A percentile compares a stretch with the other conserved stretches of the same genome.
phyloP scores from a whole-genome alignment of 208 protist genomes.

The Wallacemonas sp. region DNA sequence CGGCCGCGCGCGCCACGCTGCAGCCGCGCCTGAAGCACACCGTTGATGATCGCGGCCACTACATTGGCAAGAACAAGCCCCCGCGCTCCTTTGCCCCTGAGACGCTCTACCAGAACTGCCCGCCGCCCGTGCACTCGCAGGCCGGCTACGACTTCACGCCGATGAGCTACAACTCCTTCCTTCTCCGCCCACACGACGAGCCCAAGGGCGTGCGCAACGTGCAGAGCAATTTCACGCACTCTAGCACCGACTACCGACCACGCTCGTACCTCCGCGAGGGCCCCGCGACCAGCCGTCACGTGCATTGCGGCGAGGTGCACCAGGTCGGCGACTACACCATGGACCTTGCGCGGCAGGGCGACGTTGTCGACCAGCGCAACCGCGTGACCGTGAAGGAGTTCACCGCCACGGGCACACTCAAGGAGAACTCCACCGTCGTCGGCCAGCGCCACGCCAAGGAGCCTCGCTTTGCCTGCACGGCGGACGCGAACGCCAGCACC shows the following conservation, averaged over 20 bases:
- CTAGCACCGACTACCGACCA: conserved; percentile 72
- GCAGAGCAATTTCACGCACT: conserved; percentile 77
- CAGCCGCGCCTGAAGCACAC: conserved; percentile 60
- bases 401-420: conserved; percentile 57
- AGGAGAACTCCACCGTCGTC: conserved; percentile 67
- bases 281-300: conserved; percentile 65
- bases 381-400: conserved; percentile 51
- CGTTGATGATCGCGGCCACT: conserved; percentile 61
- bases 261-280: conserved; percentile 69
- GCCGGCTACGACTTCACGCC: conserved; percentile 88
- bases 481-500: background rate
- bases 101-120: conserved; percentile 74
- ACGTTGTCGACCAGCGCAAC: conserved; percentile 75
- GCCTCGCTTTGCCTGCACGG: conserved; percentile 53
- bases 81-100: conserved; percentile 77
- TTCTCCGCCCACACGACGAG: conserved; percentile 62
- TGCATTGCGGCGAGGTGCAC: conserved; percentile 85
- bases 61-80: conserved; percentile 42
- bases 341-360: conserved; percentile 59
- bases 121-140: conserved; percentile 74
- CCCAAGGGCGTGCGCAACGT: conserved; percentile 64
- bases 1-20: conserved; percentile 33
- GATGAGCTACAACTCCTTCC: conserved; percentile 72
- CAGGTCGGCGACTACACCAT: conserved; percentile 88
- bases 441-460: conserved; percentile 60